A percentile compares a stretch with the other conserved stretches of the same genome.
These are phyloP conservation scores for Fusarium scirpi DNA, from an alignment of 2,329 filamentous ascomycete genomes.

Conservation along the genomic window DNA sequence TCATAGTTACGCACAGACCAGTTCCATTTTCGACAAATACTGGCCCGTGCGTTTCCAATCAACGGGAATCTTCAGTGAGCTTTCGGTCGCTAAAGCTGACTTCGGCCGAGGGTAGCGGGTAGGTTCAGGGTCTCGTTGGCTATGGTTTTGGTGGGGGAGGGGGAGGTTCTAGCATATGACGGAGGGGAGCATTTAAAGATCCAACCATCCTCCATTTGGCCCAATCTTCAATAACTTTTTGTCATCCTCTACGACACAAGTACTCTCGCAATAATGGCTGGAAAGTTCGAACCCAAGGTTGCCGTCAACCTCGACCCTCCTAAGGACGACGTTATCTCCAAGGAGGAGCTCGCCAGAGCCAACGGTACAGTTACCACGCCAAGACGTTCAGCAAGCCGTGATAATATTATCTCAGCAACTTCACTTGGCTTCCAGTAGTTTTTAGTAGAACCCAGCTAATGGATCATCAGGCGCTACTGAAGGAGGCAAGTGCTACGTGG, in stretches of 20 bases:
- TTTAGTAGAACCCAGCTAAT: conserved; percentile 34
- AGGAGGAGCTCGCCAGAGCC: conserved; percentile 82
- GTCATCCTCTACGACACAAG: neutral
- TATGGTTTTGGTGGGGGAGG: conserved; percentile 32
- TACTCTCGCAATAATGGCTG: conserved; percentile 59
- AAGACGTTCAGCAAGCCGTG: neutral
- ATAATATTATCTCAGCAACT: neutral
- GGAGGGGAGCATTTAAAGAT: conserved; percentile 31
- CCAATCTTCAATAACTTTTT: neutral
- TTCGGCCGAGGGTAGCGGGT: conserved; percentile 24
- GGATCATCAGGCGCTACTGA: conserved; percentile 67
- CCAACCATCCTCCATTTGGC: neutral
- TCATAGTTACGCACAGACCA: conserved; percentile 41
- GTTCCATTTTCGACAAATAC: conserved; percentile 30
- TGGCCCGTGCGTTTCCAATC: conserved; percentile 38
- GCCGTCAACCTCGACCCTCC: conserved; percentile 83
- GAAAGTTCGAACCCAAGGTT: conserved; percentile 82
- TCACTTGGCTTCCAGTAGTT: neutral
- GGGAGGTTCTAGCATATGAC: conserved; percentile 37
- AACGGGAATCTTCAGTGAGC: conserved; percentile 16
- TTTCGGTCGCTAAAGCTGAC: conserved; percentile 11
- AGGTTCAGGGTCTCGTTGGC: conserved; percentile 17
- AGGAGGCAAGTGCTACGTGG: conserved; percentile 74
- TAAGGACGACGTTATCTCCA: conserved; percentile 87
- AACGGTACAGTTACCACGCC: conserved; percentile 73